Evolutionary conservation across 345 rosid genomes (phyloP).

Genomic region (Eutrema yunnanense): DNA sequence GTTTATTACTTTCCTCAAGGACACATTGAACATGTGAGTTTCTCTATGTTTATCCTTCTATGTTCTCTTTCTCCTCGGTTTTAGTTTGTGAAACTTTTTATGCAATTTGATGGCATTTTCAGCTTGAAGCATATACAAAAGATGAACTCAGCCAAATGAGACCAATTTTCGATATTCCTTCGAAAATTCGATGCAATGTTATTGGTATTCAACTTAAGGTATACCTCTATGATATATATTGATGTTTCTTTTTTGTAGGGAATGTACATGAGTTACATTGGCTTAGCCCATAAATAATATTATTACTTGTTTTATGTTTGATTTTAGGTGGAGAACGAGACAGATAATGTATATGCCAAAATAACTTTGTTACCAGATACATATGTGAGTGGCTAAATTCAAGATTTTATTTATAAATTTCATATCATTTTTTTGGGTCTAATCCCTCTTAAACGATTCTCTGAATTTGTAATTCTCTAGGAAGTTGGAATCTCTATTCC

Average conservation of each 20-base stretch:
- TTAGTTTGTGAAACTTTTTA: not conserved
- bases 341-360: slow-evolving; percentile 52
- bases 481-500: not conserved
- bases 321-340: slow-evolving; percentile 44
- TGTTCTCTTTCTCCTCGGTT: not conserved
- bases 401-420: not conserved
- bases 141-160: slow-evolving; percentile 26
- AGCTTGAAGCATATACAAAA: slow-evolving; percentile 33
- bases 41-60: not conserved
- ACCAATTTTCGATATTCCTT: slow-evolving; percentile 51
- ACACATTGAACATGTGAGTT: slow-evolving; percentile 49
- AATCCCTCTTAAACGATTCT: not conserved
- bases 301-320: not conserved
- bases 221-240: not conserved
- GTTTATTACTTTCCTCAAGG: slow-evolving; percentile 64
- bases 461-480: not conserved
- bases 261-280: not conserved
- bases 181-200: slow-evolving; percentile 45
- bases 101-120: not conserved
- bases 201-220: slow-evolving; percentile 43
- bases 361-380: slow-evolving; percentile 39
- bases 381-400: slow-evolving; percentile 44
- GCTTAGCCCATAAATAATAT: not conserved
- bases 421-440: not conserved
- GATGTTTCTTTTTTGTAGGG: not conserved